Percentiles rank a stretch among this genome's conserved stretches.
Conservation (phyloP, 768 basidiomycete species). For the Tricholoma flavovirens region DNA sequence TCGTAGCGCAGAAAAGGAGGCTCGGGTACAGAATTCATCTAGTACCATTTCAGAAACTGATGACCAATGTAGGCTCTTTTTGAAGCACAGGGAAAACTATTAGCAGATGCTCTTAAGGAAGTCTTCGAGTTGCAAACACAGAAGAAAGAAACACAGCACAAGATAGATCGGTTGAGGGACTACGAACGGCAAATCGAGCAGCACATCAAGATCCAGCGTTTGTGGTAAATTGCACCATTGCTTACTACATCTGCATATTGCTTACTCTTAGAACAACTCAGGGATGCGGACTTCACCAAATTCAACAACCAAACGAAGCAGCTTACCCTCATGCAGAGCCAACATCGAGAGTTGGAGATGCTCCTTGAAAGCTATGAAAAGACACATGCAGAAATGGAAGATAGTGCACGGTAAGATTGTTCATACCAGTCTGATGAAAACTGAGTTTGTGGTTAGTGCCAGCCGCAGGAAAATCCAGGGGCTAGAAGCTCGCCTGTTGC, state of each 20-base stretch:
- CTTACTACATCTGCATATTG: not conserved
- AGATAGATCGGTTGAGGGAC: slow-evolving; percentile 73
- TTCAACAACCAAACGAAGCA: slow-evolving; percentile 61
- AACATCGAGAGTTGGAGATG: slow-evolving; percentile 62
- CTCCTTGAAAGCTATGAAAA: slow-evolving; percentile 54
- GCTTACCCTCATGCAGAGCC: slow-evolving; percentile 48
- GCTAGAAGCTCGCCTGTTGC: slow-evolving; percentile 50
- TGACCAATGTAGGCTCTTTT: slow-evolving; percentile 49
- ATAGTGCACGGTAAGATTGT: slow-evolving; percentile 49
- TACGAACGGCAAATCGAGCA: slow-evolving; percentile 88
- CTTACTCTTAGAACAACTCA: slow-evolving; percentile 20
- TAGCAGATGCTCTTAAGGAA: slow-evolving; percentile 63
- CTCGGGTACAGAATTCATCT: slow-evolving; percentile 38
- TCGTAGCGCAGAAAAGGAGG: slow-evolving; percentile 66
- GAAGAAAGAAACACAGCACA: slow-evolving; percentile 73
- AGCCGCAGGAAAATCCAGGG: slow-evolving; percentile 58
- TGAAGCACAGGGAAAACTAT: slow-evolving; percentile 58
- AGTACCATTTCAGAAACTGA: slow-evolving; percentile 2
- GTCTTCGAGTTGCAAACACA: slow-evolving; percentile 72
- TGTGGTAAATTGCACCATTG: slow-evolving; percentile 54
- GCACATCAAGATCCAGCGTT: slow-evolving; percentile 63
- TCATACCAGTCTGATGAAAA: not conserved
- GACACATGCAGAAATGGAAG: slow-evolving; percentile 48
- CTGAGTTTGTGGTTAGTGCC: slow-evolving; percentile 29
- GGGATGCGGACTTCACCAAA: slow-evolving; percentile 71